Conservation (phyloP, 257 asterid genomes). For the Thymus quinquecostatus region DNA sequence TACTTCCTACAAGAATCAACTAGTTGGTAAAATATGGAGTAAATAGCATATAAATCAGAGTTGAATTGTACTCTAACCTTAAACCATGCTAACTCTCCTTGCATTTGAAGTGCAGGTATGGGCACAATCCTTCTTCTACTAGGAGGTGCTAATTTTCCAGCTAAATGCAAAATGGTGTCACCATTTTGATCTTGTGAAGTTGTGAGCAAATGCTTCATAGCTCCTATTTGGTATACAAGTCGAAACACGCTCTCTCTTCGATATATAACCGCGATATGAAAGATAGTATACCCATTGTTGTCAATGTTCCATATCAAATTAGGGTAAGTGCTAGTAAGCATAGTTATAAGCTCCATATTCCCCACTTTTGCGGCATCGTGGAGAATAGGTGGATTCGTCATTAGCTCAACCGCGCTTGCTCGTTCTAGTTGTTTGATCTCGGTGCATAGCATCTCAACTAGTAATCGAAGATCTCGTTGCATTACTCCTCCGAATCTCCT, state of each 20-base stretch:
- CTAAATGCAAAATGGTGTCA: neutral
- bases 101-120: neutral
- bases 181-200: neutral
- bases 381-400: neutral
- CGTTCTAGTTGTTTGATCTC: neutral
- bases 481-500: neutral
- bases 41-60: too few species aligned
- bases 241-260: conserved; percentile 23
- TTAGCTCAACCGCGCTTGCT: neutral
- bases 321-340: conserved; percentile 26
- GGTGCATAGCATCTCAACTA: conserved; percentile 1
- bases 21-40: too few species aligned
- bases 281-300: neutral
- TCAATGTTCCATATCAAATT: conserved; percentile 21
- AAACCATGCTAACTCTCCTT: conserved; percentile 6
- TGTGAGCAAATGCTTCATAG: neutral
- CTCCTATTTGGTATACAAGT: neutral
- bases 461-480: neutral
- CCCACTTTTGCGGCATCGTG: conserved; percentile 30
- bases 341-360: conserved; percentile 20
- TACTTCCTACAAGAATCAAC: neutral
- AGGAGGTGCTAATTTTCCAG: neutral
- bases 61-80: neutral
- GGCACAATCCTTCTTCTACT: neutral
- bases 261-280: conserved; percentile 12